A percentile compares a stretch with the other conserved stretches of the same genome.
Evolutionary conservation across 2,329 filamentous ascomycete genomes (phyloP).

Genomic region (Curvularia sp.): DNA sequence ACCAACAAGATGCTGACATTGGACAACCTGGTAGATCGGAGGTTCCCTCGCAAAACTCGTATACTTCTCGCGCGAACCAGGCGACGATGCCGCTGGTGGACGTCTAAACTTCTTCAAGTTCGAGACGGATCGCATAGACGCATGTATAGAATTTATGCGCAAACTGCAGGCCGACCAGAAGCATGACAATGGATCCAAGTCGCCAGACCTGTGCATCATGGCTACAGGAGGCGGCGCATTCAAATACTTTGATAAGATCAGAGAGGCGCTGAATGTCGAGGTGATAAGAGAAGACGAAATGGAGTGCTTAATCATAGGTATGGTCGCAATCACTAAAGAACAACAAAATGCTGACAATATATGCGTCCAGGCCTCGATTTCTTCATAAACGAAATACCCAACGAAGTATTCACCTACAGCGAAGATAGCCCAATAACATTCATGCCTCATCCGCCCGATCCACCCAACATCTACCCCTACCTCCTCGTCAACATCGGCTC

Average conservation of each 20-base stretch:
- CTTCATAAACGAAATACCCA: slow-evolving; percentile 97
- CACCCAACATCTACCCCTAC: slow-evolving; percentile 80
- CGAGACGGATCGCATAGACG: slow-evolving; percentile 92
- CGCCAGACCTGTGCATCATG: slow-evolving; percentile 84
- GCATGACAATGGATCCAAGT: slow-evolving; percentile 73
- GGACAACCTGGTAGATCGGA: slow-evolving; percentile 71
- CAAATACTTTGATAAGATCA: slow-evolving; percentile 94
- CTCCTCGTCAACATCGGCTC: slow-evolving; percentile 98
- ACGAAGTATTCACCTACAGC: slow-evolving; percentile 96
- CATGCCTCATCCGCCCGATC: slow-evolving; percentile 72
- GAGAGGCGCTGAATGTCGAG: slow-evolving; percentile 81
- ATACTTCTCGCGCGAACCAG: slow-evolving; percentile 90
- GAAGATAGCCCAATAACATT: slow-evolving; percentile 86
- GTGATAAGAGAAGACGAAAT: slow-evolving; percentile 96
- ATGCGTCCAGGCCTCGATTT: slow-evolving; percentile 79
- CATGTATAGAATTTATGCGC: slow-evolving; percentile 91
- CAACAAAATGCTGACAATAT: slow-evolving; percentile 10
- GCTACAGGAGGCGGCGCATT: slow-evolving; percentile 95
- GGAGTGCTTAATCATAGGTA: slow-evolving; percentile 96
- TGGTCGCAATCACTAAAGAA: slow-evolving; percentile 20
- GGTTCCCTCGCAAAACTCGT: slow-evolving; percentile 95
- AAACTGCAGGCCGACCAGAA: slow-evolving; percentile 83
- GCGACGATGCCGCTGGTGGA: slow-evolving; percentile 80
- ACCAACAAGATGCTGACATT: slow-evolving; percentile 26
- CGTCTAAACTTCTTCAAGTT: slow-evolving; percentile 95